These are phyloP conservation scores for Speleostelium caveatum DNA, from an alignment of 78 protist species.

Conservation along the genomic window DNA sequence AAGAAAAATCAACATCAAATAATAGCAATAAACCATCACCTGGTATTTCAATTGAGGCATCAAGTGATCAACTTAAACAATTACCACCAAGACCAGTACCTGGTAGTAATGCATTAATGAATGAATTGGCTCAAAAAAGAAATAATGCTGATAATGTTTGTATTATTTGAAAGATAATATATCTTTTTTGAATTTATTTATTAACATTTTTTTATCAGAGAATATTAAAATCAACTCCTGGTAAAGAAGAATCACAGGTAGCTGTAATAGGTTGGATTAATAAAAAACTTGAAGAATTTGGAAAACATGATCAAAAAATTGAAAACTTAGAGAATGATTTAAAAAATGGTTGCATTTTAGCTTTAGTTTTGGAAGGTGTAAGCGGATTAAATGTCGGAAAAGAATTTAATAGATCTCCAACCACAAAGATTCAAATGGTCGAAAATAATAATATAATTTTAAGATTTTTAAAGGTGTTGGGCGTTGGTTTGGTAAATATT, in stretches of 20 bases:
- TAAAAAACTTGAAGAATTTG: conserved; percentile 53
- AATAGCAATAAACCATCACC: not conserved
- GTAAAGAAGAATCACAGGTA: conserved; percentile 45
- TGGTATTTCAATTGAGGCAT: not conserved
- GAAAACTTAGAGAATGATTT: conserved; percentile 69
- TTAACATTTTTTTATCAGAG: not conserved
- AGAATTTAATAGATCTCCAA: conserved; percentile 54
- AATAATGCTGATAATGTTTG: conserved; percentile 11
- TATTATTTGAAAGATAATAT: not conserved
- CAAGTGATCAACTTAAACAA: not conserved
- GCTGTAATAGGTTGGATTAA: conserved; percentile 66
- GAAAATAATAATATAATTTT: conserved; percentile 67
- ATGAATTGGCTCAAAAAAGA: conserved; percentile 27
- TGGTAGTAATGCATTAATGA: conserved; percentile 38
- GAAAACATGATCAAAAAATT: conserved; percentile 1
- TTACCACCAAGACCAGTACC: conserved; percentile 9
- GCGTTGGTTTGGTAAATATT: conserved; percentile 68
- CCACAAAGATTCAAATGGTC: conserved; percentile 37
- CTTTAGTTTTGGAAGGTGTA: conserved; percentile 34
- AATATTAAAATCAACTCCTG: conserved; percentile 33
- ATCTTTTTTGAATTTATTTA: not conserved
- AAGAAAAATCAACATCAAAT: conserved; percentile 7
- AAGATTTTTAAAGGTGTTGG: conserved; percentile 54
- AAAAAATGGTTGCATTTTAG: conserved; percentile 59
- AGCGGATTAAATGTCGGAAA: conserved; percentile 41